Evolutionary conservation across 2,329 filamentous ascomycete genomes (phyloP).

Genomic region (Trichoderma afroharzianum): DNA sequence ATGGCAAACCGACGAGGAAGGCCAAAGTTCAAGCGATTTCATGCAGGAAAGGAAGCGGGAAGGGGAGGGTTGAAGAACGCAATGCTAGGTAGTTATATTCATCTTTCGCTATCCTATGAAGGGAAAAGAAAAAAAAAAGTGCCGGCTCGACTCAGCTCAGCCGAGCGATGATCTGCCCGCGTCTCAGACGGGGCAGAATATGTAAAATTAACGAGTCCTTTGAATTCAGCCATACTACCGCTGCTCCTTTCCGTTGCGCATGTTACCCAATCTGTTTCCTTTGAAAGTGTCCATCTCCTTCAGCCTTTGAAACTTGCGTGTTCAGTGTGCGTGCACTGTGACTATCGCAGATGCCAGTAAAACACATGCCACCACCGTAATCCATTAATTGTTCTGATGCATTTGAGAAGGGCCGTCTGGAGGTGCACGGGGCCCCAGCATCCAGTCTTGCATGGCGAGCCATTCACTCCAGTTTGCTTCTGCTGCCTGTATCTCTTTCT

Average conservation of each 20-base stretch:
- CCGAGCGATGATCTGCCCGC: background rate
- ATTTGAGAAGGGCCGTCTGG: slow-evolving; percentile 27
- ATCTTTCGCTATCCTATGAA: background rate
- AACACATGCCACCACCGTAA: background rate
- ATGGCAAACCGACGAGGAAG: background rate
- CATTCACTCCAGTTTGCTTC: slow-evolving; percentile 90
- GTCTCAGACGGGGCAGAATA: background rate
- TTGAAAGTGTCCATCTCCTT: background rate
- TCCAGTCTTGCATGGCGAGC: slow-evolving; percentile 98
- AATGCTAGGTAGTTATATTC: slow-evolving; percentile 2
- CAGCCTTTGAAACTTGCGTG: background rate
- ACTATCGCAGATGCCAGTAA: background rate
- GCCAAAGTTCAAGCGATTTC: background rate
- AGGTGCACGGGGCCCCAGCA: slow-evolving; percentile 80
- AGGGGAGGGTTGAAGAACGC: background rate
- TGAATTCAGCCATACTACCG: background rate
- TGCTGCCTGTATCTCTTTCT: slow-evolving; percentile 76
- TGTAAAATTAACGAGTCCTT: background rate
- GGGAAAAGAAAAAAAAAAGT: background rate
- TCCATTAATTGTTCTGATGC: slow-evolving; percentile 30
- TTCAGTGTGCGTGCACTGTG: background rate
- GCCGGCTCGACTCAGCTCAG: background rate
- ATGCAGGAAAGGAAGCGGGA: background rate
- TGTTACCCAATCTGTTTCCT: background rate
- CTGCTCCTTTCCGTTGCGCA: background rate